Conservation (phyloP, 2,329 filamentous ascomycete species). For the Curvularia verruculosa region DNA sequence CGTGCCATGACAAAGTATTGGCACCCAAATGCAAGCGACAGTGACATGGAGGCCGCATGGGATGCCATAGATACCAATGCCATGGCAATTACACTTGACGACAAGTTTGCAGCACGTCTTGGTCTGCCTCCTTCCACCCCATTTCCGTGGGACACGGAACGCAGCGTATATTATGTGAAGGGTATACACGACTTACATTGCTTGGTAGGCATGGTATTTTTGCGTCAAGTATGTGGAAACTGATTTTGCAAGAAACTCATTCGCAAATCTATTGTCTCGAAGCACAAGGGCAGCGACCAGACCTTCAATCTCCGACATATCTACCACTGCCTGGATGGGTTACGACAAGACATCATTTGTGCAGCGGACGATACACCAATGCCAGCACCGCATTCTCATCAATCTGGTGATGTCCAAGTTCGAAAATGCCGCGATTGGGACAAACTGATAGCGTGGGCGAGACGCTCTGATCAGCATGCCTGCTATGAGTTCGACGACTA, state of each 20-base stretch:
- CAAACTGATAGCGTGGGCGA: slow-evolving; percentile 43
- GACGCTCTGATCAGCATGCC: slow-evolving; percentile 38
- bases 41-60: slow-evolving; percentile 41
- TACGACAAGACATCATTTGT: slow-evolving; percentile 46
- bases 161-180: slow-evolving; percentile 46
- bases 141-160: slow-evolving; percentile 46
- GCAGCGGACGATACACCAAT: slow-evolving; percentile 46
- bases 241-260: slow-evolving; percentile 38
- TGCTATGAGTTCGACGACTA: slow-evolving; percentile 46
- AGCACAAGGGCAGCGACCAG: slow-evolving; percentile 30
- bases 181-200: slow-evolving; percentile 46
- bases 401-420: slow-evolving; percentile 38
- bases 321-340: slow-evolving; percentile 42
- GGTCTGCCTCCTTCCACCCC: slow-evolving; percentile 35
- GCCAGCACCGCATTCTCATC: slow-evolving; percentile 33
- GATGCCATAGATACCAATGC: slow-evolving; percentile 43
- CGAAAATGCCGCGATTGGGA: slow-evolving; percentile 44
- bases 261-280: slow-evolving; percentile 43
- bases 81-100: slow-evolving; percentile 41
- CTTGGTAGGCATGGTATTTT: slow-evolving; percentile 25
- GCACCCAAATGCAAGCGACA: slow-evolving; percentile 37
- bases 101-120: slow-evolving; percentile 31
- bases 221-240: background rate
- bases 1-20: slow-evolving; percentile 40
- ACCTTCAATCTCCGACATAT: slow-evolving; percentile 38